A percentile compares a stretch with the other conserved stretches of the same genome.
phyloP scores from a whole-genome alignment of 2,329 filamentous ascomycete genomes.

The Colletotrichum filicis region DNA sequence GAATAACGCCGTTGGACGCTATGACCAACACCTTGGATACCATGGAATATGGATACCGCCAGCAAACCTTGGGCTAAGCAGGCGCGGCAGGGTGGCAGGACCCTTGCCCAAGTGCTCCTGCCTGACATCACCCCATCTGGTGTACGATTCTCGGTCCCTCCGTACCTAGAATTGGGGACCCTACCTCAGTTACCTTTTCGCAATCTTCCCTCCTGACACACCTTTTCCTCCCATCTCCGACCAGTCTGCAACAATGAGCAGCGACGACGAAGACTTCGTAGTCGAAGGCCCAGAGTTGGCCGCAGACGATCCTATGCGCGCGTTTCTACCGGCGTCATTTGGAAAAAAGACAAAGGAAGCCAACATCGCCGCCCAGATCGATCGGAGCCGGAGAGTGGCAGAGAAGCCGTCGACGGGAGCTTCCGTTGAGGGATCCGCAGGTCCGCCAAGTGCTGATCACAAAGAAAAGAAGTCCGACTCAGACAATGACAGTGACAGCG shows the following conservation, averaged over 20 bases:
- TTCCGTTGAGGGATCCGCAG: slow-evolving; percentile 42
- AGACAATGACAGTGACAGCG: slow-evolving; percentile 55
- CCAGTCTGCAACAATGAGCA: slow-evolving; percentile 56
- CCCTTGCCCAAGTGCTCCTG: slow-evolving; percentile 23
- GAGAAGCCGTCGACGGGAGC: slow-evolving; percentile 45
- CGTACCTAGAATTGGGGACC: not conserved
- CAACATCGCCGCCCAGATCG: slow-evolving; percentile 83
- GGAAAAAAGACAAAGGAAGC: slow-evolving; percentile 82
- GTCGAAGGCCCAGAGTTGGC: slow-evolving; percentile 66
- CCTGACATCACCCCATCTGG: slow-evolving; percentile 33
- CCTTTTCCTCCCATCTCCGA: not conserved
- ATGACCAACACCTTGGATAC: not conserved
- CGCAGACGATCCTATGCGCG: slow-evolving; percentile 76
- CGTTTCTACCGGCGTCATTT: slow-evolving; percentile 85
- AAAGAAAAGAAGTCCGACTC: slow-evolving; percentile 37
- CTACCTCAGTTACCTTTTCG: not conserved
- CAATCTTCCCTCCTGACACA: not conserved
- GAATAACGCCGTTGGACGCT: not conserved
- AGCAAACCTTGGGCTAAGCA: slow-evolving; percentile 16
- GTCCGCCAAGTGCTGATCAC: slow-evolving; percentile 38
- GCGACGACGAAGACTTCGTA: slow-evolving; percentile 69
- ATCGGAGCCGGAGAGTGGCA: slow-evolving; percentile 75
- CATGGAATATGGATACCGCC: not conserved
- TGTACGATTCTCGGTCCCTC: not conserved
- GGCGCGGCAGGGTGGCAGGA: not conserved